These are phyloP conservation scores for Fusarium chuoi DNA, from an alignment of 2,329 filamentous ascomycete species.

Conservation along the genomic window DNA sequence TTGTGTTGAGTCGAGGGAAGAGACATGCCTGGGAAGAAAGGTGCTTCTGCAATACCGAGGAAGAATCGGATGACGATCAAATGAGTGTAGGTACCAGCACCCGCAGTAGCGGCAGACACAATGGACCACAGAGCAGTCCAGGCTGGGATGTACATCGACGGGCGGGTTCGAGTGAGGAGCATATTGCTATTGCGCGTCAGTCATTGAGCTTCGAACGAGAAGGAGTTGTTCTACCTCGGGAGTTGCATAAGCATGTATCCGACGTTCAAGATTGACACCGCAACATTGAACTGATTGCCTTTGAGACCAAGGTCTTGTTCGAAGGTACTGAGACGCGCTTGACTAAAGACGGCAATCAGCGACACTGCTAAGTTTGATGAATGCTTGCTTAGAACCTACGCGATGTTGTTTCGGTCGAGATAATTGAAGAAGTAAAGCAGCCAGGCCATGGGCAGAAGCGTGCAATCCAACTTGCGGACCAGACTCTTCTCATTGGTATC, in stretches of 20 bases:
- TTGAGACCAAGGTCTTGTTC: conserved; percentile 41
- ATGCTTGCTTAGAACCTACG: conserved; percentile 6
- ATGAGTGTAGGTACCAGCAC: conserved; percentile 7
- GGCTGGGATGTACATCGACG: conserved; percentile 28
- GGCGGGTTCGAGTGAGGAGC: conserved; percentile 26
- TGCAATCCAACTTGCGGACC: conserved; percentile 41
- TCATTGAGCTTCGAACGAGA: accelerated
- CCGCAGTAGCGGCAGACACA: conserved; percentile 37
- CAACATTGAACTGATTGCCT: conserved; percentile 40
- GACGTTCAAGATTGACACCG: conserved; percentile 42
- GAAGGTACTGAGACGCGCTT: conserved; percentile 37
- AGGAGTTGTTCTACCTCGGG: background rate
- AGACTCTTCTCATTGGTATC: conserved; percentile 24
- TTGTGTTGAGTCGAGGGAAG: too few species aligned
- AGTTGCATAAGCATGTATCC: conserved; percentile 34
- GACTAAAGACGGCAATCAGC: conserved; percentile 6
- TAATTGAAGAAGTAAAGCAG: conserved; percentile 41
- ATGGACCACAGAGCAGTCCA: conserved; percentile 38
- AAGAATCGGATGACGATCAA: conserved; percentile 33
- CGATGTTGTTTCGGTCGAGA: conserved; percentile 38
- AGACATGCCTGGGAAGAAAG: conserved; percentile 32
- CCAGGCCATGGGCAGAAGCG: conserved; percentile 40
- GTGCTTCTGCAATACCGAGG: conserved; percentile 40
- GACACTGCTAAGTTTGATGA: background rate
- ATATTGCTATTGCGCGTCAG: background rate